These are phyloP conservation scores for Mortierella sp. DNA, from an alignment of 371 early-diverging fungal species.

Conservation along the genomic window DNA sequence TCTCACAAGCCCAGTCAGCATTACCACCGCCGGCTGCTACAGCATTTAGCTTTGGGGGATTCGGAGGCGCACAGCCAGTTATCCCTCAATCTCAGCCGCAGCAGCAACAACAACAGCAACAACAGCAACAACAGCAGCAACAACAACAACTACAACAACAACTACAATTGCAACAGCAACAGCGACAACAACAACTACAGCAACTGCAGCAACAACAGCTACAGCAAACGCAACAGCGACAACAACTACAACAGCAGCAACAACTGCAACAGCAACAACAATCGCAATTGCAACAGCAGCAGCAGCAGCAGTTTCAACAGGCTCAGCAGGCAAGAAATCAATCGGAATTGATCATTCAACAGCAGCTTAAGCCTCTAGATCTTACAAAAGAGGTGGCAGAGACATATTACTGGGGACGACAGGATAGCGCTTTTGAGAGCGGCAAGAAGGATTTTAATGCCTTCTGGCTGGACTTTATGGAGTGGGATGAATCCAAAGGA, in stretches of 20 bases:
- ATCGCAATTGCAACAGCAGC: not conserved
- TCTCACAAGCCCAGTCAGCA: not conserved
- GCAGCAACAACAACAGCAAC: not conserved
- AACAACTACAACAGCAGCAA: not conserved
- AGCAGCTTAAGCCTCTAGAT: constrained; percentile 50
- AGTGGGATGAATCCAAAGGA: constrained; percentile 35
- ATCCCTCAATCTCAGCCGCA: constrained; percentile 6
- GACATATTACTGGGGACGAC: constrained; percentile 41
- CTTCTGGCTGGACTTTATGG: constrained; percentile 69
- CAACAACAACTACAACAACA: not conserved
- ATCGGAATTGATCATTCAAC: constrained; percentile 10
- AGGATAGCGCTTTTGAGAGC: constrained; percentile 13
- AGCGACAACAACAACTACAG: not conserved
- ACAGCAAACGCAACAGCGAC: not conserved
- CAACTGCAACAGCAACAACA: constrained; percentile 1
- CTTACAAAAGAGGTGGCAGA: constrained; percentile 54
- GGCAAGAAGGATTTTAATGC: constrained; percentile 36
- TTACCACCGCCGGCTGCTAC: not conserved
- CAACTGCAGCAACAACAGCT: constrained; percentile 1
- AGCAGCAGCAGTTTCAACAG: not conserved
- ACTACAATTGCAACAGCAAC: constrained; percentile 1
- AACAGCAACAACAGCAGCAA: not conserved
- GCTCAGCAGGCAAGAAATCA: constrained; percentile 5
- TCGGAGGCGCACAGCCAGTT: too few species aligned
- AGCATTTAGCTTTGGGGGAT: not conserved